Base-by-base conservation (phyloP, 2,329 filamentous ascomycete species). In the Coniochaeta sp. region DNA sequence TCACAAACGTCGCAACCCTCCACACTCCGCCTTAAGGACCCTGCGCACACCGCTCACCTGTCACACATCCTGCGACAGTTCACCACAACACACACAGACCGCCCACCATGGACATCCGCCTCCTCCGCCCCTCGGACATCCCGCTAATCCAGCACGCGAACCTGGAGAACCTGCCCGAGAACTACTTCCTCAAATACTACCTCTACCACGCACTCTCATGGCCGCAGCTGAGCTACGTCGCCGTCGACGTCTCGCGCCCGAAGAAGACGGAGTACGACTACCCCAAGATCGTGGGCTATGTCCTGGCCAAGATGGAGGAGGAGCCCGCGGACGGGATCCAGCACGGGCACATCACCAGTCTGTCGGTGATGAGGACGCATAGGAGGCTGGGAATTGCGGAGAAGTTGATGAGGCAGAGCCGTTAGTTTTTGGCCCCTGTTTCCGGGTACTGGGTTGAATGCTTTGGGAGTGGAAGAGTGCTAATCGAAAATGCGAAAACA, bases 121-220 rank as follows among this genome's bases (percentile, higher is more conserved):
- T 94, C 58, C 84, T 99, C 60, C 86, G 83, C 59, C 78, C 89
- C 57, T 87, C 83, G 57, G 89, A 95, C 72, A 88, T 95, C 59
- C 89, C 89, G 59, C 85, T 94, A 66, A 91, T 99, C 67, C 94
- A 99, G 75, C 91, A 95, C 71, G 92, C 92, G 67, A 97, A 99
- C 77, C 91, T 99, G 68, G 95, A 95, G 69, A 99, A 99, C 76
- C 81, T 99, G 51, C 94, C 94, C 59, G 94, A 99, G 73, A 99
- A 99, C 79, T 99, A 99, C 82, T 97, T 97, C 71, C 89, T 96
- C 73, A 99, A 99, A 81, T 99, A 99, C 80, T 99, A 99, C 77
- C 85, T 99, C 65, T 99, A 99, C 81, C 94, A 99, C 73, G 91
- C 92, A 13, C 84, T 97, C 60, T 95, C 91, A 62, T 99, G 94